Percentiles rank a stretch among this genome's conserved stretches.
These are phyloP conservation scores for Hymenoscyphus fructigenus DNA, from an alignment of 2,329 filamentous ascomycete genomes.

Conservation along the genomic window DNA sequence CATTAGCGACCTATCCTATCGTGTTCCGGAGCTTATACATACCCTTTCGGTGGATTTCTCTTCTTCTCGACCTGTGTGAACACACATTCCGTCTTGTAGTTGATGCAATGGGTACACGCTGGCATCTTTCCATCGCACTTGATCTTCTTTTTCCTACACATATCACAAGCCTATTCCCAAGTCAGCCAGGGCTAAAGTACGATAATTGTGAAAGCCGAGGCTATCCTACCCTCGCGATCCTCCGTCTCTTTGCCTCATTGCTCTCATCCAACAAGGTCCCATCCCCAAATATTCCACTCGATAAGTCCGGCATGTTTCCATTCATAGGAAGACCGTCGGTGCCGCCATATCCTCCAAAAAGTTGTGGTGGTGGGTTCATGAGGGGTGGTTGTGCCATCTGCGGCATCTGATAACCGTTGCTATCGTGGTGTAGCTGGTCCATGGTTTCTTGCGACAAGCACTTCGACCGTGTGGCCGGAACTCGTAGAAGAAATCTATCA, in stretches of 20 bases:
- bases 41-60: constrained; percentile 95
- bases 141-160: constrained; percentile 94
- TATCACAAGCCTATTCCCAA: constrained; percentile 51
- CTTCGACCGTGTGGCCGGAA: constrained; percentile 17
- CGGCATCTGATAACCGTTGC: constrained; percentile 56
- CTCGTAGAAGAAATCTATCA: not conserved
- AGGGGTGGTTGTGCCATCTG: constrained; percentile 59
- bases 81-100: constrained; percentile 96
- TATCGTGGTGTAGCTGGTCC: constrained; percentile 37
- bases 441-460: constrained; percentile 25
- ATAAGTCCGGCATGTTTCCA: constrained; percentile 55
- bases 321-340: constrained; percentile 59
- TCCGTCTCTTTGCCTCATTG: constrained; percentile 70
- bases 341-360: constrained; percentile 62
- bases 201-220: constrained; percentile 6
- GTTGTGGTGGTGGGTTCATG: constrained; percentile 67
- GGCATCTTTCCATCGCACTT: constrained; percentile 97
- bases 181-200: constrained; percentile 16
- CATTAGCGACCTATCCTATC: constrained; percentile 23
- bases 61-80: constrained; percentile 99
- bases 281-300: constrained; percentile 61
- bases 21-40: constrained; percentile 34
- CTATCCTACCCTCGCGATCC: constrained; percentile 60
- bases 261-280: constrained; percentile 59
- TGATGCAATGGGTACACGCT: constrained; percentile 91